A percentile compares a stretch with the other conserved stretches of the same genome.
Conservation (phyloP, 1,139 yeast species). For the Suhomyces atakaporum region DNA sequence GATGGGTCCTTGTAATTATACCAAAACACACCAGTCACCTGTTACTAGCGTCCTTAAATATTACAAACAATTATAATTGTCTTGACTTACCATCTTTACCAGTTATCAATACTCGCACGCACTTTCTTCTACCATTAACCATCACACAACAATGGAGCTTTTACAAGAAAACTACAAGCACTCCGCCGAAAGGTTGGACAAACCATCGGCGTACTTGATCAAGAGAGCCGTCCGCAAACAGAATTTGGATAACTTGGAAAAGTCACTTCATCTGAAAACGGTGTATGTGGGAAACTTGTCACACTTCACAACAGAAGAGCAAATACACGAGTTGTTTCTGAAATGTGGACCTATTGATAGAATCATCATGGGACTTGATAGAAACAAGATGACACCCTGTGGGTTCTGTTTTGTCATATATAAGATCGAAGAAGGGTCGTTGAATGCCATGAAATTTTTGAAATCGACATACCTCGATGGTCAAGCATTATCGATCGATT, state of each 20-base stretch:
- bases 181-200: slow-evolving; percentile 67
- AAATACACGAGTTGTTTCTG: slow-evolving; percentile 79
- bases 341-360: slow-evolving; percentile 76
- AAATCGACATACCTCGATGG: slow-evolving; percentile 83
- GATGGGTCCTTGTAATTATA: too few relatives aligned
- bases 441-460: slow-evolving; percentile 78
- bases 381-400: slow-evolving; percentile 87
- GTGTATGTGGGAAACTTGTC: slow-evolving; percentile 84
- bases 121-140: background rate
- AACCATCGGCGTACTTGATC: slow-evolving; percentile 74
- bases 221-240: slow-evolving; percentile 67
- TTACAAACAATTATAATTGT: too few relatives aligned
- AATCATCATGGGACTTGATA: slow-evolving; percentile 91
- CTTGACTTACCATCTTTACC: too few relatives aligned
- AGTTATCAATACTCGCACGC: too few relatives aligned
- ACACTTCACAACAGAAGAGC: slow-evolving; percentile 91
- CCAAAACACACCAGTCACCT: too few relatives aligned
- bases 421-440: slow-evolving; percentile 64
- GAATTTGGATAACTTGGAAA: slow-evolving; percentile 59
- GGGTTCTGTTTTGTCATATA: slow-evolving; percentile 93
- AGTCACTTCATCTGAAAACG: slow-evolving; percentile 67
- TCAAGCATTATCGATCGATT: slow-evolving; percentile 73
- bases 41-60: too few relatives aligned
- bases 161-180: slow-evolving; percentile 57
- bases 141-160: slow-evolving; percentile 40